Base-by-base conservation (phyloP, 106 monocot genomes). In the Gastrodia elata region DNA sequence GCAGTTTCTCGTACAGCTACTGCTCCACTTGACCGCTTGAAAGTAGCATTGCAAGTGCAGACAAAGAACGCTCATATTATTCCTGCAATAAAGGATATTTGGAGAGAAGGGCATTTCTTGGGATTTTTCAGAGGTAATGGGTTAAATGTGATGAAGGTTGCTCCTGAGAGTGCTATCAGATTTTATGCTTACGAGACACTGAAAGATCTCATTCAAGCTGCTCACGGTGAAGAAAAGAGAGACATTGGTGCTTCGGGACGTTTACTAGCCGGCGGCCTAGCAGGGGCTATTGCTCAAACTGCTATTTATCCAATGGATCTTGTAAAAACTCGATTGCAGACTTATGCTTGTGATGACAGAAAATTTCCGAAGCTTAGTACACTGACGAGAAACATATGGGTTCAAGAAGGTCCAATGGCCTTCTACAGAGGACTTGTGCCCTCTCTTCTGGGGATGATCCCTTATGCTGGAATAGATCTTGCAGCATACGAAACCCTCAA, bases 381-480 rank as follows among this genome's bases (percentile, higher is more conserved):
- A 67, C 64, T 96, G 16, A 84, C 90, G 38, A 97, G 68, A 83
- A 85, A 92, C 48, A 97, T 97, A 68, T 86, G 83, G 92, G 42
- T 83, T 32, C 89, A 92, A 0, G 96, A 97, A 75, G 96, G 96
- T 20, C 92, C 92, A 73, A 83, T 84, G 52, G 96, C 96, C 36
- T 97, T 92, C 75, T 97, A 97, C 73, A 83, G 90, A 80, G 90
- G 92, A 0, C 73, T 97, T 27, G 58, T 92, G n/a, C 92, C 92
- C 68, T 92, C 92, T 74, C 77, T 97, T 64, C 76, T 92, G 15
- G 96, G 96, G 18, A 97, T 97, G 38, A 83, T 97, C n/a, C 96
- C 96, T 70, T 97, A 92, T 82, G 96, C 90, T 22, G 96, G 96
- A 61, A 92, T 97, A 38, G 92, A 92, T 84, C 90, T 97, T 74